These are phyloP conservation scores for Phytophthora brassicae DNA, from an alignment of 352 stramenopile species.

Conservation along the genomic window DNA sequence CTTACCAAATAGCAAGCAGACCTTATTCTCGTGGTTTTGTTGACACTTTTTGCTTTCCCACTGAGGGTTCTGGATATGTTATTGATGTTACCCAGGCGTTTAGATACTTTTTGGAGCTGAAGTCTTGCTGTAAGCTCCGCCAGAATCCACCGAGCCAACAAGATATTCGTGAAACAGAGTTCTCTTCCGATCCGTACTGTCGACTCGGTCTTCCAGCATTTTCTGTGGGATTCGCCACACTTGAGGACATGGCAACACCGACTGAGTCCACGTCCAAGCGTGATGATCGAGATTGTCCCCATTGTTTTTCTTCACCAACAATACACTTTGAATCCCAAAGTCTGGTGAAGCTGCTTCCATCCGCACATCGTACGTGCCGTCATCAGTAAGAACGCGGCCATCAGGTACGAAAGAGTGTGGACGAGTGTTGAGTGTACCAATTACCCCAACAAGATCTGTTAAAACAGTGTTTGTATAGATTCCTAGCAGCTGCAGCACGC, in stretches of 20 bases:
- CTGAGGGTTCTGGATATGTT: background rate
- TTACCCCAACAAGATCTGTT: constrained; percentile 42
- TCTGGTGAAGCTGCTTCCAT: constrained; percentile 35
- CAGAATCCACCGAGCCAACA: constrained; percentile 53
- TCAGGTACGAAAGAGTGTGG: constrained; percentile 26
- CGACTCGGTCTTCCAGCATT: constrained; percentile 40
- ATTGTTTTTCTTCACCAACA: constrained; percentile 51
- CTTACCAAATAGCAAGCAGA: constrained; percentile 27
- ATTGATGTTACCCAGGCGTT: background rate
- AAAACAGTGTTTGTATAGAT: constrained; percentile 30
- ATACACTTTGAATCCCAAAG: constrained; percentile 47
- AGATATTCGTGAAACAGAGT: constrained; percentile 44
- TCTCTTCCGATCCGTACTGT: constrained; percentile 15
- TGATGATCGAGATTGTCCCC: constrained; percentile 50
- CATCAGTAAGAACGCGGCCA: constrained; percentile 33
- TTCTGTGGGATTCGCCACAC: constrained; percentile 44
- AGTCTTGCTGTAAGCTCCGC: constrained; percentile 43
- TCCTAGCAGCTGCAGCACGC: constrained; percentile 32
- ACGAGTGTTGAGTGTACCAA: constrained; percentile 6
- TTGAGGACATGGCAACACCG: constrained; percentile 15
- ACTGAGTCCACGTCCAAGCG: constrained; percentile 49
- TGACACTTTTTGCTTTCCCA: background rate
- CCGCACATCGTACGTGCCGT: constrained; percentile 43
- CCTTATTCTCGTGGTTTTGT: constrained; percentile 20
- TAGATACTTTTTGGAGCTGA: constrained; percentile 14